These are phyloP conservation scores for Colletotrichum sp. DNA, from an alignment of 2,329 filamentous ascomycete genomes.

Conservation along the genomic window DNA sequence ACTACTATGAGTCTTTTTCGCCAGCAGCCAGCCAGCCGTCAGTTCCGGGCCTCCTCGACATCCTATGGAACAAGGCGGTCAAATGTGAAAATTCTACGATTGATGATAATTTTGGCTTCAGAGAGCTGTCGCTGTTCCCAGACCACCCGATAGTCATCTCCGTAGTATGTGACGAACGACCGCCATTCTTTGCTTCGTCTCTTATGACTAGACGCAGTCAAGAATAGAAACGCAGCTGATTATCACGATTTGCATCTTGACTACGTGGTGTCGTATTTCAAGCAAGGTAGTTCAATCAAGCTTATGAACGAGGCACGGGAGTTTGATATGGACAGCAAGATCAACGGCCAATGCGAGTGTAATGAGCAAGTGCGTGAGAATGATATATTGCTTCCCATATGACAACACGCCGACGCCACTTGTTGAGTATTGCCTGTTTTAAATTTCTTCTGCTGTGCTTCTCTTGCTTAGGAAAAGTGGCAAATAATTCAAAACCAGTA, in stretches of 20 bases:
- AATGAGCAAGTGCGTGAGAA: no score
- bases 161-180: background rate
- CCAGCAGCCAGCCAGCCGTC: background rate
- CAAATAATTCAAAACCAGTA: fast-evolving
- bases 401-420: background rate
- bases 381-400: background rate
- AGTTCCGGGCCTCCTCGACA: background rate
- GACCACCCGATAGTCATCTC: background rate
- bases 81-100: background rate
- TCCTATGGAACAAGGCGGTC: background rate
- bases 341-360: background rate
- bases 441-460: fast-evolving
- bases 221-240: no score
- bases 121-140: background rate
- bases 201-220: background rate
- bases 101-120: background rate
- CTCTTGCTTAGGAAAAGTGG: background rate
- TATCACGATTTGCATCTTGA: no score
- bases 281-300: background rate
- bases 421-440: background rate
- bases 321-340: background rate
- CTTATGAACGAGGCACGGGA: background rate
- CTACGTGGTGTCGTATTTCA: background rate
- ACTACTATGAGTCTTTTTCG: background rate
- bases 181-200: background rate